phyloP scores from a whole-genome alignment of 495 filamentous ascomycete species.

The Copromyces sp. region DNA sequence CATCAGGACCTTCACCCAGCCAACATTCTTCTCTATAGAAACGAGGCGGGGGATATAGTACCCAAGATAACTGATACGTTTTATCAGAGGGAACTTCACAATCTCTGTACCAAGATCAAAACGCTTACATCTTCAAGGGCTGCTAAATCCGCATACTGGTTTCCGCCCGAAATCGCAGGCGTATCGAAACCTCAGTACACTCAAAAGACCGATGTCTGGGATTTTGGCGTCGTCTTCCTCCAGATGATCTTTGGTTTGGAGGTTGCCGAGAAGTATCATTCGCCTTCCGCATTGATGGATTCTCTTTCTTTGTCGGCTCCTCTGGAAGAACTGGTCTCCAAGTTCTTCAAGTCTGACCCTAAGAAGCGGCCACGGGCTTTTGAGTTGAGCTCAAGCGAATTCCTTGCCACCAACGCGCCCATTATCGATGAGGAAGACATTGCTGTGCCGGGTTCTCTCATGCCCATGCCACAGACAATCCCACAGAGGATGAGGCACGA shows the following conservation, averaged over 20 bases:
- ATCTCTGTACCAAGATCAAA: constrained; percentile 40
- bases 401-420: constrained; percentile 55
- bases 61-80: constrained; percentile 61
- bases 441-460: constrained; percentile 24
- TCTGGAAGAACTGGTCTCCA: constrained; percentile 65
- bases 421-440: constrained; percentile 36
- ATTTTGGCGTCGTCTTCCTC: constrained; percentile 77
- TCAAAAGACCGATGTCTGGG: constrained; percentile 89
- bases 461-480: constrained; percentile 27
- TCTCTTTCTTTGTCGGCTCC: constrained; percentile 54
- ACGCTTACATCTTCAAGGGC: constrained; percentile 38
- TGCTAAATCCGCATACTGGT: constrained; percentile 71
- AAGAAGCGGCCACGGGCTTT: constrained; percentile 84
- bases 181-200: constrained; percentile 47
- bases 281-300: constrained; percentile 60
- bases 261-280: constrained; percentile 64
- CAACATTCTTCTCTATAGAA: constrained; percentile 62
- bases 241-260: constrained; percentile 91
- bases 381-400: constrained; percentile 81
- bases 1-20: constrained; percentile 69
- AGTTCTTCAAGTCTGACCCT: constrained; percentile 71
- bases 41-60: constrained; percentile 46
- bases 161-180: constrained; percentile 66
- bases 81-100: constrained; percentile 53
- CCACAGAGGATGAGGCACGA: constrained; percentile 37